phyloP scores from a whole-genome alignment of 192 early-diverging fungal genomes.

The Spizellomyces punctatus region DNA sequence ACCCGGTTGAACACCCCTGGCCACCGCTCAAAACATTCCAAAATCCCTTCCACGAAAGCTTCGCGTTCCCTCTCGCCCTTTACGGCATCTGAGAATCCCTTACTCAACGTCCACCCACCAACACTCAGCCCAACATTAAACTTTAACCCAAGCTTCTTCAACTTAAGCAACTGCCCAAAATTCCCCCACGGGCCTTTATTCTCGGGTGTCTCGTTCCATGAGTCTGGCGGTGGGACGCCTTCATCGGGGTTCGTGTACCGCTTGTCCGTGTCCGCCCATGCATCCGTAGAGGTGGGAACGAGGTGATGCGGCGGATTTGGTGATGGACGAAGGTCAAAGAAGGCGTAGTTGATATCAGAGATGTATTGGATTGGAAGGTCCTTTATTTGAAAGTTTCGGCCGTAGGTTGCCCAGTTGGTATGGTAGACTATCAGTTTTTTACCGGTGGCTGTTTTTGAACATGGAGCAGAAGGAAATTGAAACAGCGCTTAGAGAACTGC shows the following conservation, averaged over 20 bases:
- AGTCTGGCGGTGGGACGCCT: constrained; percentile 44
- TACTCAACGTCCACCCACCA: constrained; percentile 55
- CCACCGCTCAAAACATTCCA: constrained; percentile 35
- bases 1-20: constrained; percentile 50
- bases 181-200: constrained; percentile 38
- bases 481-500: too few species aligned
- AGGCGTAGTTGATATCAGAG: constrained; percentile 55
- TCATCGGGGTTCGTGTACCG: constrained; percentile 36
- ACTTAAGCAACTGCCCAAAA: constrained; percentile 55
- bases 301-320: constrained; percentile 24
- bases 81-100: constrained; percentile 54
- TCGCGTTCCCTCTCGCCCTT: constrained; percentile 18
- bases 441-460: not conserved
- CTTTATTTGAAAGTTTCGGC: constrained; percentile 52
- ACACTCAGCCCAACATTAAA: constrained; percentile 53
- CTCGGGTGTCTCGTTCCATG: constrained; percentile 34
- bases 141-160: constrained; percentile 42
- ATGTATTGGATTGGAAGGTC: constrained; percentile 54
- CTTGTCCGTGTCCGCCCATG: constrained; percentile 58
- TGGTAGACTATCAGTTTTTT: constrained; percentile 55
- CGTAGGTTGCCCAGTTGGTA: constrained; percentile 55
- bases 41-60: constrained; percentile 42
- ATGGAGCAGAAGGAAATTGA: not conserved
- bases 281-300: constrained; percentile 39
- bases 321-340: constrained; percentile 45